phyloP scores from a whole-genome alignment of 176 grass and related monocot genomes.

The Oryza nivara region DNA sequence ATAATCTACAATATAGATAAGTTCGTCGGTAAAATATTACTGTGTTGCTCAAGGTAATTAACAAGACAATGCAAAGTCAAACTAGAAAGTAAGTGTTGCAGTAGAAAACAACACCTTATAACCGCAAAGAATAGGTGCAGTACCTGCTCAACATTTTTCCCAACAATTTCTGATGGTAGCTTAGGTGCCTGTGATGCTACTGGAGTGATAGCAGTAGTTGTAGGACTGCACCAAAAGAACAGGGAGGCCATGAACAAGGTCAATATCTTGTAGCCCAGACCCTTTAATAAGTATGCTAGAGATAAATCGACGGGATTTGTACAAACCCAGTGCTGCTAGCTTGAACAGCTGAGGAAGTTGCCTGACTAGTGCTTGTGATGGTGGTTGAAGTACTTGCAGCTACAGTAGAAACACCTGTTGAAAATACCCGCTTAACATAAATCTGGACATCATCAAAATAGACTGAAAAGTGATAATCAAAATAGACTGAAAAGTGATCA shows the following conservation, averaged over 20 bases:
- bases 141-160: constrained; percentile 96
- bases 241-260: constrained; percentile 22
- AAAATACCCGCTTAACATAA: constrained; percentile 24
- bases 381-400: constrained; percentile 51
- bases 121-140: background rate
- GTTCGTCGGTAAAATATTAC: background rate
- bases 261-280: constrained; percentile 13
- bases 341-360: constrained; percentile 69
- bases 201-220: constrained; percentile 59
- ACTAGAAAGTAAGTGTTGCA: background rate
- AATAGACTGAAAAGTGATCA: background rate
- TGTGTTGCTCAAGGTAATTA: background rate
- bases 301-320: constrained; percentile 35
- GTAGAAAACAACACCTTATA: background rate
- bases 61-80: constrained; percentile 1
- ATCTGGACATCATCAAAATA: constrained; percentile 14
- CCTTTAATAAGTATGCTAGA: constrained; percentile 8
- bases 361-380: constrained; percentile 58
- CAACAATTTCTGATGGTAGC: constrained; percentile 93
- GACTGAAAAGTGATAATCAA: background rate
- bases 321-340: constrained; percentile 73
- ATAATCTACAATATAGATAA: constrained; percentile 75
- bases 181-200: constrained; percentile 62
- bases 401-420: constrained; percentile 57
- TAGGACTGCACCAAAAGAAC: constrained; percentile 48